Evolutionary conservation across 2,329 filamentous ascomycete genomes (phyloP).

Genomic region (Acarospora socialis): DNA sequence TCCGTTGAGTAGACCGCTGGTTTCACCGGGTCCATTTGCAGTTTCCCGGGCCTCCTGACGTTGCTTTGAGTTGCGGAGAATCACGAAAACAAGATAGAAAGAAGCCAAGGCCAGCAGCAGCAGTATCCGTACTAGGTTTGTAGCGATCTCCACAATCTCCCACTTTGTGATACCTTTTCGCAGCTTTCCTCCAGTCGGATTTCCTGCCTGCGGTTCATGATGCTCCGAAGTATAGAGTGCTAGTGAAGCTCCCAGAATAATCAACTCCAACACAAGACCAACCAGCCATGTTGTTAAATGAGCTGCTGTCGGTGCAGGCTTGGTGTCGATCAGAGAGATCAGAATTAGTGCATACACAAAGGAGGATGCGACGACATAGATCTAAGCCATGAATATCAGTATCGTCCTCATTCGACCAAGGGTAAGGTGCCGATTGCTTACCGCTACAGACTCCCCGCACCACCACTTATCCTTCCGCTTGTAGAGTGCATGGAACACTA

Average conservation of each 20-base stretch:
- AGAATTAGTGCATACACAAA: slow-evolving; percentile 80
- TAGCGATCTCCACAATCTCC: slow-evolving; percentile 29
- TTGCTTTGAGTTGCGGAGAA: slow-evolving; percentile 31
- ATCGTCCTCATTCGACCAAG: background rate
- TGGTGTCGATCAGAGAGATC: slow-evolving; percentile 73
- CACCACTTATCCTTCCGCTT: slow-evolving; percentile 55
- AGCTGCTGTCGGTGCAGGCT: slow-evolving; percentile 62
- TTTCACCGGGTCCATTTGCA: slow-evolving; percentile 28
- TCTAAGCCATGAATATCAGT: slow-evolving; percentile 35
- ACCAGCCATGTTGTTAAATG: slow-evolving; percentile 70
- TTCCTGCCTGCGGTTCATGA: slow-evolving; percentile 43
- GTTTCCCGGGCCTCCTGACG: slow-evolving; percentile 18
- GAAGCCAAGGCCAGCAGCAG: slow-evolving; percentile 46
- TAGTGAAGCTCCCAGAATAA: slow-evolving; percentile 56
- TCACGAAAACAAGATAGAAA: slow-evolving; percentile 41
- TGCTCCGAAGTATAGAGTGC: slow-evolving; percentile 55
- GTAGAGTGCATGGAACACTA: slow-evolving; percentile 59
- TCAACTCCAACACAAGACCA: slow-evolving; percentile 56
- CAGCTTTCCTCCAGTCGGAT: slow-evolving; percentile 30
- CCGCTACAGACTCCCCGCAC: slow-evolving; percentile 65
- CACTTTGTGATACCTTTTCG: slow-evolving; percentile 26
- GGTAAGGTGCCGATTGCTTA: slow-evolving; percentile 33
- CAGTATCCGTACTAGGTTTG: slow-evolving; percentile 55
- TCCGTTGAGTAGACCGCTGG: slow-evolving; percentile 27
- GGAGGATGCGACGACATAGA: slow-evolving; percentile 70